Conservation (phyloP, 2,329 filamentous ascomycete genomes). For the Pseudogymnoascus sp. region DNA sequence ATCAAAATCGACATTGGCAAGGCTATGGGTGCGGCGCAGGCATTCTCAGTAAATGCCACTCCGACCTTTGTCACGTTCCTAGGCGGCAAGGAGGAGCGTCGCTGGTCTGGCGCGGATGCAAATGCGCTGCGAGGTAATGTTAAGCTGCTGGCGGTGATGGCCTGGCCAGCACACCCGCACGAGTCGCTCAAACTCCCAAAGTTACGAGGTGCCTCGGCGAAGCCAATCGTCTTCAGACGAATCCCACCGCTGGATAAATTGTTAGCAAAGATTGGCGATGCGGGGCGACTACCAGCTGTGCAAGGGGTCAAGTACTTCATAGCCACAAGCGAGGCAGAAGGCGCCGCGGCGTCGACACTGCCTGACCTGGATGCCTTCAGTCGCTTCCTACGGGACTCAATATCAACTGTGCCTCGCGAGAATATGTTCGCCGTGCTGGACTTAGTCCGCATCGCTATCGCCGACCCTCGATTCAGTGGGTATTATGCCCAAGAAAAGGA, state of each 20-base stretch:
- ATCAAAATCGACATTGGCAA: conserved; percentile 76
- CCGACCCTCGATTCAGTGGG: conserved; percentile 70
- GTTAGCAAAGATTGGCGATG: conserved; percentile 63
- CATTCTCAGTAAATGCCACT: conserved; percentile 65
- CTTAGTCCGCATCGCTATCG: conserved; percentile 67
- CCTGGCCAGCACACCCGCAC: conserved; percentile 69
- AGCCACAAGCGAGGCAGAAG: conserved; percentile 47
- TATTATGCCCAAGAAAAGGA: conserved; percentile 71
- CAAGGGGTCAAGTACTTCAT: conserved; percentile 63
- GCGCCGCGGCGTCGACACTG: conserved; percentile 57
- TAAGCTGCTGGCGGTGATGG: conserved; percentile 65
- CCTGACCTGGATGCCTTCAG: conserved; percentile 63
- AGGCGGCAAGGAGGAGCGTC: conserved; percentile 64
- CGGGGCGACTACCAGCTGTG: conserved; percentile 53
- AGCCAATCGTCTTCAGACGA: conserved; percentile 64
- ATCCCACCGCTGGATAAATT: conserved; percentile 77
- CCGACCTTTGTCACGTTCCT: conserved; percentile 86
- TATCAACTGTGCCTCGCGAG: conserved; percentile 50
- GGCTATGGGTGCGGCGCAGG: conserved; percentile 54
- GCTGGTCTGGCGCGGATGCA: conserved; percentile 73
- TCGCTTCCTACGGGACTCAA: conserved; percentile 48
- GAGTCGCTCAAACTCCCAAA: conserved; percentile 61
- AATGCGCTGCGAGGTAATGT: conserved; percentile 62
- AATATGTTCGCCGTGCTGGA: conserved; percentile 77
- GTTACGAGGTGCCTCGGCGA: conserved; percentile 54